Evolutionary conservation across 441 rosid genomes (phyloP), one percentile per base, ranked within the genome.

Genomic region (Mallotus japonicus): DNA sequence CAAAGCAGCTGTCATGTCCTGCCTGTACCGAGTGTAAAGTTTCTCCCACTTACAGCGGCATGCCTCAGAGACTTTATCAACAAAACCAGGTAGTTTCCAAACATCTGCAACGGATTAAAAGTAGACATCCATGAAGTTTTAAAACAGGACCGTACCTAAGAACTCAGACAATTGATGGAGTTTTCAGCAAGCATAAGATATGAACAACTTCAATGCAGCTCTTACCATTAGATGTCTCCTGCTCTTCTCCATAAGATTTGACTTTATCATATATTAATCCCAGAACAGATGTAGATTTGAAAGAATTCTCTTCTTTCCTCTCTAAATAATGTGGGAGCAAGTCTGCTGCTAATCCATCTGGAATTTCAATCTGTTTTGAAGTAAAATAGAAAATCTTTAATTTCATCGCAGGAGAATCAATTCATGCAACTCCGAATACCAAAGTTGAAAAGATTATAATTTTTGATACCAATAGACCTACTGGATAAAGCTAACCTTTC

Each of bases 321-420:
- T 76, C 90, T 97, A 95, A 87, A 78, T 86, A 78, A 71, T 87
- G 91, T 0, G 99, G 99, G 59, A 77, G 90, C 11, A 13, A 46
- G 4, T 82, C 78, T 8, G 85, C 79, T 80, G 55, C 78, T 79
- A 95, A 62, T 1, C 72, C 72, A 6, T 60, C 20, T 0, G 96
- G 92, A 62, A 91, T 70, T 71, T 82, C 75, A 24, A 90, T 73
- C 93, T 87, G 86, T 77, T 73, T 47, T 32, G 17, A 54, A 60
- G 55, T 12, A 19, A 60, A 49, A 65, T 37, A 46, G 67, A 67
- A 40, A 71, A 73, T 47, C 50, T 47, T 47, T 9, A 8, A 32
- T 15, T 28, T 37, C 40, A 37, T 37, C 6, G 40, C 40, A 37
- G 40, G 40, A 37, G 40, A 37, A 37, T 37, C 40, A 37, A 37